A percentile compares a stretch with the other conserved stretches of the same genome.
phyloP scores from a whole-genome alignment of 768 basidiomycete genomes.

The Suillus bovinus region DNA sequence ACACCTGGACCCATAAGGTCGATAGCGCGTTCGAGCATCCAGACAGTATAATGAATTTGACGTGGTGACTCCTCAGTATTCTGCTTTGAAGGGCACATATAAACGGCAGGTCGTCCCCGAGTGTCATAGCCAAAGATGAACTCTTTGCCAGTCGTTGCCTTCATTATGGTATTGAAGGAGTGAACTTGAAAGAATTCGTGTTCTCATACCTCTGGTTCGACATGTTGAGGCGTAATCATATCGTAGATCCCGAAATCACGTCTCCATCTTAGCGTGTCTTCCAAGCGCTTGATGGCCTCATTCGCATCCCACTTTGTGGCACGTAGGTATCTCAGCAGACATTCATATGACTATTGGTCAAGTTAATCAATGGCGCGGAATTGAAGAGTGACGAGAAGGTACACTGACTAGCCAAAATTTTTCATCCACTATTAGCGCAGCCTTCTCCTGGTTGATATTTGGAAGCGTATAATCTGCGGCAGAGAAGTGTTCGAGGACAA shows the following conservation, averaged over 20 bases:
- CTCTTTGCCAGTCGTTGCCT: conserved; percentile 84
- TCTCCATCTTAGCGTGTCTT: conserved; percentile 77
- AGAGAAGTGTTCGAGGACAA: conserved; percentile 60
- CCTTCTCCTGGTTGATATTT: conserved; percentile 38
- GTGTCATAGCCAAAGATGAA: conserved; percentile 76
- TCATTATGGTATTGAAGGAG: neutral
- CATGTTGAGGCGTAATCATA: conserved; percentile 53
- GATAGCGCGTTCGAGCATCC: conserved; percentile 73
- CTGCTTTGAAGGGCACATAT: conserved; percentile 70
- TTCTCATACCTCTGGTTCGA: conserved; percentile 70
- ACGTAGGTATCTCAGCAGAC: conserved; percentile 73
- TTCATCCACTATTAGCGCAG: conserved; percentile 60
- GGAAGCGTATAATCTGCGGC: conserved; percentile 52
- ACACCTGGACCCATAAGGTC: conserved; percentile 82
- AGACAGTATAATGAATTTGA: conserved; percentile 75
- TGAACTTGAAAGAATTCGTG: neutral
- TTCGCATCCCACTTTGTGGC: conserved; percentile 72
- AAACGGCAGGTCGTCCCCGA: conserved; percentile 62
- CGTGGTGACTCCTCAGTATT: conserved; percentile 70
- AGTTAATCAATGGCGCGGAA: neutral
- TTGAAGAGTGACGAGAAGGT: neutral
- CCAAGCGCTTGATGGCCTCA: conserved; percentile 63
- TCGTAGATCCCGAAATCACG: conserved; percentile 77
- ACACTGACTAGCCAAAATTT: conserved; percentile 71
- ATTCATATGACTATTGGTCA: conserved; percentile 55